Conservation (phyloP, 768 basidiomycete genomes). For the Auricularia sp. region DNA sequence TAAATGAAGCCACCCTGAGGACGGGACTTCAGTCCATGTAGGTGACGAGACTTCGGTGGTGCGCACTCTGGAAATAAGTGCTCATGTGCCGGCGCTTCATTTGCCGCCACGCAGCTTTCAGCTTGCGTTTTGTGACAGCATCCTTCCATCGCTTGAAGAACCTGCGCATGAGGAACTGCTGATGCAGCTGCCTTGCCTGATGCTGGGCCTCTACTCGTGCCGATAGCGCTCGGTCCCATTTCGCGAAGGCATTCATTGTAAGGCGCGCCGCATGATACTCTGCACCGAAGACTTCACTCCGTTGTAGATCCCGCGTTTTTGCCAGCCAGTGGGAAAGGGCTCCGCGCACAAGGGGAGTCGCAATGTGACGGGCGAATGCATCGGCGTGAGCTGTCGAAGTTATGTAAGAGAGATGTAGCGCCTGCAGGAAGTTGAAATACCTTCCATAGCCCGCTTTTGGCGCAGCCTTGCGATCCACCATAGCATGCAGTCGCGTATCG, state of each 20-base stretch:
- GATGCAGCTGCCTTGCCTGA: slow-evolving; percentile 45
- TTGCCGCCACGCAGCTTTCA: not conserved
- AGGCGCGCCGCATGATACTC: slow-evolving; percentile 38
- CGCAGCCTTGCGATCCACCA: slow-evolving; percentile 42
- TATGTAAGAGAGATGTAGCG: slow-evolving; percentile 29
- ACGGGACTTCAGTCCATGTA: not conserved
- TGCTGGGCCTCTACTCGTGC: slow-evolving; percentile 38
- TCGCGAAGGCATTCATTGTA: slow-evolving; percentile 31
- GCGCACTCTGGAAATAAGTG: not conserved
- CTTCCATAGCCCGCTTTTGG: slow-evolving; percentile 33
- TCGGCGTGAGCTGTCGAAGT: slow-evolving; percentile 14
- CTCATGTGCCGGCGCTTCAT: not conserved
- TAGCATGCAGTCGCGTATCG: slow-evolving; percentile 37
- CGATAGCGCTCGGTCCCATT: slow-evolving; percentile 50
- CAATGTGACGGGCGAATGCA: slow-evolving; percentile 1
- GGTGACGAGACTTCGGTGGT: not conserved
- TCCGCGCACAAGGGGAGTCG: slow-evolving; percentile 7
- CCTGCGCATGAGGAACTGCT: slow-evolving; percentile 38
- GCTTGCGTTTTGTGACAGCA: not conserved
- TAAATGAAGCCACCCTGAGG: not conserved
- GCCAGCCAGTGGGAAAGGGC: slow-evolving; percentile 3
- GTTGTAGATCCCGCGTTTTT: slow-evolving; percentile 29
- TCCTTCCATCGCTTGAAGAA: slow-evolving; percentile 10
- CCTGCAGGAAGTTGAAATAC: slow-evolving; percentile 39
- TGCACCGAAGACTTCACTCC: slow-evolving; percentile 37